Conservation (phyloP, 371 early-diverging fungal species). For the Mortierella sp. region DNA sequence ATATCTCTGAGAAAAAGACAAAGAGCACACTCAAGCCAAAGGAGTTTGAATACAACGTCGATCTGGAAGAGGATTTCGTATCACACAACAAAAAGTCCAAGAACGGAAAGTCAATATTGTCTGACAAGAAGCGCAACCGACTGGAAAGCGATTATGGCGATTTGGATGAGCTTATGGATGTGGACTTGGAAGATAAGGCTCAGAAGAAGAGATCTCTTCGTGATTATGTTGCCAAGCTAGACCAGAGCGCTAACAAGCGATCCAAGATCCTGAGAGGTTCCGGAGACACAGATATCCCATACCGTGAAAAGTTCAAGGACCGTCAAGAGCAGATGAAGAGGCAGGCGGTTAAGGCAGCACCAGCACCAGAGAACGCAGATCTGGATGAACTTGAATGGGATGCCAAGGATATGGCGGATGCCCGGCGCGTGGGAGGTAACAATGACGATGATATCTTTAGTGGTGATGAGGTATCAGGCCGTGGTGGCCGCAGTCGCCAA, state of each 20-base stretch:
- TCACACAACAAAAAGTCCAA: constrained; percentile 50
- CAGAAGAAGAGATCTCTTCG: constrained; percentile 76
- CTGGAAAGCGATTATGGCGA: constrained; percentile 84
- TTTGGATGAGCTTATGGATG: constrained; percentile 76
- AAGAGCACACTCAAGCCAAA: constrained; percentile 15
- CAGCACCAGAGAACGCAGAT: constrained; percentile 70
- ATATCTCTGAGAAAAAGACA: constrained; percentile 19
- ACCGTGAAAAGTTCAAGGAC: constrained; percentile 68
- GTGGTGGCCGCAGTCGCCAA: constrained; percentile 51
- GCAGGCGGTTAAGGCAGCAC: constrained; percentile 69
- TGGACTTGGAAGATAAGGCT: constrained; percentile 86
- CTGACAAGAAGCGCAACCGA: constrained; percentile 55
- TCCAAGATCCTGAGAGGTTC: constrained; percentile 64
- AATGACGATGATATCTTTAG: constrained; percentile 42
- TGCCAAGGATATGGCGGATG: constrained; percentile 64
- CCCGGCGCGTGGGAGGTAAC: constrained; percentile 46
- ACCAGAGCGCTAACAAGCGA: constrained; percentile 72
- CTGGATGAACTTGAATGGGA: constrained; percentile 74
- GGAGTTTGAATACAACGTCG: constrained; percentile 49
- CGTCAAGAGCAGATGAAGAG: constrained; percentile 60
- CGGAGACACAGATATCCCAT: constrained; percentile 85
- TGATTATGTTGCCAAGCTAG: constrained; percentile 80
- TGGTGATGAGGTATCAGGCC: constrained; percentile 28
- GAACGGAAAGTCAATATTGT: constrained; percentile 56
- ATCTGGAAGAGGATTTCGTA: constrained; percentile 59